Evolutionary conservation across 1,284 basidiomycete genomes (phyloP).

Genomic region (Pterula multifida): DNA sequence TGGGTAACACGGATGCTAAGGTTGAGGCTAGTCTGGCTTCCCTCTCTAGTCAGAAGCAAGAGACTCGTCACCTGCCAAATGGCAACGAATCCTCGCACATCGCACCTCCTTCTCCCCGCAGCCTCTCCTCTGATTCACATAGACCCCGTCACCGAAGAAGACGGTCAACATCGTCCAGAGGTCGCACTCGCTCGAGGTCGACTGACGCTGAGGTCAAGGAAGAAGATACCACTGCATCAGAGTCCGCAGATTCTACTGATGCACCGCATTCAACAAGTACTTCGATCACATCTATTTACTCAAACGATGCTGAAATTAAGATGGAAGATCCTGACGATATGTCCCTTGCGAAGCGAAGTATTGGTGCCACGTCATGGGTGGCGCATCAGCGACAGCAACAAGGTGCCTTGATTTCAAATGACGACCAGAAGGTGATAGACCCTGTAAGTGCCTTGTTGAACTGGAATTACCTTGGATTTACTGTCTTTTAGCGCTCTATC

Average conservation of each 20-base stretch:
- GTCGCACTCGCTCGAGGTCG: constrained; percentile 19
- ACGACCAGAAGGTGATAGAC: constrained; percentile 8
- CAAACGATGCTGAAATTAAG: constrained; percentile 1
- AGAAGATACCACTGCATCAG: constrained; percentile 15
- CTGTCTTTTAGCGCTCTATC: constrained; percentile 15
- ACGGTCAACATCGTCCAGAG: constrained; percentile 15
- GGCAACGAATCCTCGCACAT: constrained; percentile 18
- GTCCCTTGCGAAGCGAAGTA: not conserved
- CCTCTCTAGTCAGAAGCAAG: not conserved
- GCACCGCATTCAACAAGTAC: constrained; percentile 13
- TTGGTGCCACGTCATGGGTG: not conserved
- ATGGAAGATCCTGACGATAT: not conserved
- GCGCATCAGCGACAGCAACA: not conserved
- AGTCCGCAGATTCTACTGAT: constrained; percentile 7
- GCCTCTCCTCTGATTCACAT: constrained; percentile 48
- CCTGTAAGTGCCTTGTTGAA: not conserved
- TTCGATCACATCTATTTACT: constrained; percentile 2
- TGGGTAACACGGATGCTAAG: constrained; percentile 25
- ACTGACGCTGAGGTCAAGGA: constrained; percentile 22
- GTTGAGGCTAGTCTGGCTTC: constrained; percentile 4
- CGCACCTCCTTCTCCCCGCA: constrained; percentile 63
- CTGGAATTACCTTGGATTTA: not conserved
- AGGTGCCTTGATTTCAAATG: constrained; percentile 6
- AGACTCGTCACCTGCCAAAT: constrained; percentile 16
- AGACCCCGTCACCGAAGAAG: constrained; percentile 23